Evolutionary conservation across 176 grass and related monocot genomes (phyloP), one percentile per base, ranked within the genome.

Genomic region (Hsuehochloa calcarea): DNA sequence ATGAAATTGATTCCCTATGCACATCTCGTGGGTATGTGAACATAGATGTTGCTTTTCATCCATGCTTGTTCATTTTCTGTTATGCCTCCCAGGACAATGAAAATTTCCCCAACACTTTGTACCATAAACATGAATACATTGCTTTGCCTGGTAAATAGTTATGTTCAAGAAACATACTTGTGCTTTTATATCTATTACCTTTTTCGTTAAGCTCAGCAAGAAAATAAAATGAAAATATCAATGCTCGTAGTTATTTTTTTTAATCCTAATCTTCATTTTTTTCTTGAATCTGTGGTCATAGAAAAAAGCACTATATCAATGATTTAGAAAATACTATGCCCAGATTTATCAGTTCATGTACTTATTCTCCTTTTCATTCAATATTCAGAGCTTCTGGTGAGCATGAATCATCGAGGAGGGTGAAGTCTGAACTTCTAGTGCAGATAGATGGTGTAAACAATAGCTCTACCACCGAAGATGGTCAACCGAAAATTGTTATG

Each of bases 391-490:
- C 90, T 87, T 97, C 95, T 85, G 95, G 95, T 72, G 95, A 97
- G 87, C 95, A 97, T 82, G 96, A 99, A 74, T 99, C 96, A 44
- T 99, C 96, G 39, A 99, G 96, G 86, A 96, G 96, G 52, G 96
- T 99, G 52, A 99, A 99, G 49, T 99, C 96, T 72, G 96, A 99
- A 96, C 93, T 99, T 78, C 75, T 99, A 49, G 96, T 99, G 50
- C 96, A 99, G 90, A 92, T 99, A 80, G 95, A 97, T 80, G 95
- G 95, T 86, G 95, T 97, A 56, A 97, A 97, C 47, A 91, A 94
- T 66, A 97, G 89, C 81, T 80, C 92, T 52, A 95, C 90, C 31
- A 89, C 89, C 25, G 92, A 99, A 85, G 93, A 97, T 85, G 95
- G 92, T 80, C 95, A 97, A 65, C 91, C 55, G 0, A 97, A 97